phyloP scores from a whole-genome alignment of 2,329 filamentous ascomycete genomes.

The Diaporthe aspalathi region DNA sequence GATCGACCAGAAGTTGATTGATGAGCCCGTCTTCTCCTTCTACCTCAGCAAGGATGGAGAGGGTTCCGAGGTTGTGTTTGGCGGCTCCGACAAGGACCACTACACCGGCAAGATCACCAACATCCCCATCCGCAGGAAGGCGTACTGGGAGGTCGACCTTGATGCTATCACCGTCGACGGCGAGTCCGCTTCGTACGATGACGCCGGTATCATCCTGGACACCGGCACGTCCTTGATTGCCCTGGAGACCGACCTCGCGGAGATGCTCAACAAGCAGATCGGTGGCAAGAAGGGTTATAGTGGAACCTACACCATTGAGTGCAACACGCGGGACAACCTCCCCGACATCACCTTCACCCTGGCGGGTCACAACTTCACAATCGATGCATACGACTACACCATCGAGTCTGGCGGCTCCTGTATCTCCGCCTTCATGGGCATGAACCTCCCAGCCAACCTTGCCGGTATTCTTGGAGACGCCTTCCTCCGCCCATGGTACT shows the following conservation, averaged over 20 bases:
- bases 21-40: constrained; percentile 95
- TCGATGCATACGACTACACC: constrained; percentile 91
- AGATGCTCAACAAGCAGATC: constrained; percentile 97
- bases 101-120: constrained; percentile 88
- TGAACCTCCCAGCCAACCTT: constrained; percentile 92
- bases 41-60: constrained; percentile 85
- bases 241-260: constrained; percentile 88
- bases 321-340: constrained; percentile 81
- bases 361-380: constrained; percentile 91
- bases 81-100: constrained; percentile 86
- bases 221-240: constrained; percentile 98
- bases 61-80: constrained; percentile 89
- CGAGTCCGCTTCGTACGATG: constrained; percentile 86
- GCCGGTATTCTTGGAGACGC: constrained; percentile 89
- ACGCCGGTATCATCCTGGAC: constrained; percentile 96
- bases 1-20: constrained; percentile 88
- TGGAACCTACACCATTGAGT: constrained; percentile 96
- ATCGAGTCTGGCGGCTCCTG: constrained; percentile 95
- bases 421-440: constrained; percentile 97
- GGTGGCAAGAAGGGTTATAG: constrained; percentile 98
- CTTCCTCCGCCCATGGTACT: constrained; percentile 89
- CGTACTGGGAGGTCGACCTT: constrained; percentile 99
- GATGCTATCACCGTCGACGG: constrained; percentile 91
- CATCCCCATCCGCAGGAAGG: constrained; percentile 96
- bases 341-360: constrained; percentile 94